Evolutionary conservation across 2,329 filamentous ascomycete genomes (phyloP), one percentile per base, ranked within the genome.

Genomic region (Fusarium haematococcum): DNA sequence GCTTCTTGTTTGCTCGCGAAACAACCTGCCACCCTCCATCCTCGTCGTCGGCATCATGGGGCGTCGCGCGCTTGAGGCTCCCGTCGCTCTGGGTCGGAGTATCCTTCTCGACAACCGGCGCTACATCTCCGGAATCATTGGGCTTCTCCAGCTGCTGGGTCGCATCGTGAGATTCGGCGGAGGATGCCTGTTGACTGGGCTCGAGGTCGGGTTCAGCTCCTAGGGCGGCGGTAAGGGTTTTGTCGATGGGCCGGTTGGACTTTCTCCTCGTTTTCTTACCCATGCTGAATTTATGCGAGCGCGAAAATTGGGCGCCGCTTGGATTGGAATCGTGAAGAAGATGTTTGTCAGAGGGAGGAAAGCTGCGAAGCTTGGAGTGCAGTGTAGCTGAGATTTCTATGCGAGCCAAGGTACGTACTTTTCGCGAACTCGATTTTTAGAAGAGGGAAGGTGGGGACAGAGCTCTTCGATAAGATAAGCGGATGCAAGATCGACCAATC

Each of bases 11-110:
- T 20, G 87, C 84, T 25, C 86, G 86, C 23, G 86, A 85, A 69
- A 91, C 87, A 20, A 86, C 87, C 78, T 90, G 85, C 90, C 90
- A 91, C 52, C 85, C 87, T 63, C 80, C 84, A 23, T 79, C 81
- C 65, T 80, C 80, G 35, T 83, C 80, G 68, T 79, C 80, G 54
- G 82, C 80, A 60, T 88, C 87, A 76, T 89, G 85, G 25, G 87
- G 84, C 62, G 82, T 85, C 4, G 86, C 70, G 52, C 88, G 86
- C 81, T 90, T 90, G 39, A 87, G 82, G 72, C 85, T 87, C 66
- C 82, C 80, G 32, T 83, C 79, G 70, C 82, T 84, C 50, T 79
- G 77, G 20, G 59, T 69, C 13, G 75, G 73, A 20, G 64, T 18
- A 5, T 73, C 68, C 23, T 70, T 68, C n/a, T 76, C 75, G 33